Conservation (phyloP, 192 early-diverging fungal genomes). For the Linnemannia exigua region DNA sequence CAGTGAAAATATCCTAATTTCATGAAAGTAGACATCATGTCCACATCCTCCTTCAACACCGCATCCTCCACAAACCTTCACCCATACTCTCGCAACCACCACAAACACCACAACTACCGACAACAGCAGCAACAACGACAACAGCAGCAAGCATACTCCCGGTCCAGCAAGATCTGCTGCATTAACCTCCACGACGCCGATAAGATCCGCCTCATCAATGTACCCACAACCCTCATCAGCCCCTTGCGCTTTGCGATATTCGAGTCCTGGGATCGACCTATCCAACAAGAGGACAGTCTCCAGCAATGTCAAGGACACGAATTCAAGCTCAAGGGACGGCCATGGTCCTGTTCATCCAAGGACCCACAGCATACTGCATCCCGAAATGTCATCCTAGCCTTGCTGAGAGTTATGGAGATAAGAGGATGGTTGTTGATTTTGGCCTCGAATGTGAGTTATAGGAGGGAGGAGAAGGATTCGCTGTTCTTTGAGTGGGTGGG, state of each 20-base stretch:
- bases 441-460: background rate
- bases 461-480: background rate
- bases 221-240: background rate
- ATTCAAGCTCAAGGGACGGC: background rate
- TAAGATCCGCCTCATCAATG: slow-evolving; percentile 20
- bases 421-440: background rate
- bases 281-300: background rate
- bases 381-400: background rate
- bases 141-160: background rate
- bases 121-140: background rate
- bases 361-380: background rate
- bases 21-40: too few relatives aligned
- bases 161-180: background rate
- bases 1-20: too few relatives aligned
- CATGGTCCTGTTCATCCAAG: background rate
- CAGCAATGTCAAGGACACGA: background rate
- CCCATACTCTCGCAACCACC: too few relatives aligned
- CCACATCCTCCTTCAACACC: too few relatives aligned
- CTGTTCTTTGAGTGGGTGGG: background rate
- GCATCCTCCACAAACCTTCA: too few relatives aligned
- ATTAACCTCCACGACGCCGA: background rate
- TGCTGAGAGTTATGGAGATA: background rate
- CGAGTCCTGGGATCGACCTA: slow-evolving; percentile 6
- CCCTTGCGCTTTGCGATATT: slow-evolving; percentile 7
- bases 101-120: too few relatives aligned